Percentiles rank a stretch among this genome's conserved stretches.
Conservation (phyloP, 345 rosid genomes). For the Clausena lansium region DNA sequence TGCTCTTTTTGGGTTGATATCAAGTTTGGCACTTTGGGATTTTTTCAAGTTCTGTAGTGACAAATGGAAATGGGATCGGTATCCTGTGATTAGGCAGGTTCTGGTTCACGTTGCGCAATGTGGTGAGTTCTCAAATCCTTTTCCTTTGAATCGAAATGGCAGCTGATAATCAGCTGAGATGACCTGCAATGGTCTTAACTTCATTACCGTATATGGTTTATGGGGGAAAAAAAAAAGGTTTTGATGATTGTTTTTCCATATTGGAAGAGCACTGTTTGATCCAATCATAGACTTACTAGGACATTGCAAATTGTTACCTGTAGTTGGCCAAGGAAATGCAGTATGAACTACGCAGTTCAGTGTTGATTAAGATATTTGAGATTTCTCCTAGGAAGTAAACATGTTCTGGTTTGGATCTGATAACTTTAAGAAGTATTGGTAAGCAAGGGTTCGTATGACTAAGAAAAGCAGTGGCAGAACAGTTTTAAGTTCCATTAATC, state of each 20-base stretch:
- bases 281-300: not conserved
- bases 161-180: not conserved
- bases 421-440: not conserved
- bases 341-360: not conserved
- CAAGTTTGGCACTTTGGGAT: constrained; percentile 90
- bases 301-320: not conserved
- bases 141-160: not conserved
- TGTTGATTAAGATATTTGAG: not conserved
- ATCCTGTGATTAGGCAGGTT: constrained; percentile 47
- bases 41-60: constrained; percentile 65
- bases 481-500: not conserved
- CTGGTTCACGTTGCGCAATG: constrained; percentile 66
- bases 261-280: not conserved
- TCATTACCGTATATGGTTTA: not conserved
- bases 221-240: not conserved
- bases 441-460: not conserved
- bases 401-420: not conserved
- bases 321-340: not conserved
- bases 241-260: not conserved
- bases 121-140: constrained; percentile 44
- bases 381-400: not conserved
- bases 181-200: not conserved
- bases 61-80: constrained; percentile 62
- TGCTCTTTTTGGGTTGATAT: constrained; percentile 75
- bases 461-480: not conserved